A percentile compares a stretch with the other conserved stretches of the same genome.
phyloP scores from a whole-genome alignment of 352 stramenopile species.

The Globisporangium lucens region DNA sequence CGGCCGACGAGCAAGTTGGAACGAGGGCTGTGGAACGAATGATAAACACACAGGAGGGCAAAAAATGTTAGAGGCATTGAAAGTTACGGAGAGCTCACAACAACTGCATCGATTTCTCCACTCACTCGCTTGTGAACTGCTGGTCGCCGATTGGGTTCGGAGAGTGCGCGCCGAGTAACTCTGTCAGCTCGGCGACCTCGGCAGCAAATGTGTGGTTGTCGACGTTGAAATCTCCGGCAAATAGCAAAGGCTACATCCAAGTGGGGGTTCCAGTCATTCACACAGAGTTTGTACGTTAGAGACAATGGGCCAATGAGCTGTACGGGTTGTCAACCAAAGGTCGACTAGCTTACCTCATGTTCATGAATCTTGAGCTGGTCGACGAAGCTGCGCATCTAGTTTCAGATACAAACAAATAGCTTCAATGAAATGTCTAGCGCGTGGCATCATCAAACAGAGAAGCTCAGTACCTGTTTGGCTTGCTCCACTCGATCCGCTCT shows the following conservation, averaged over 20 bases:
- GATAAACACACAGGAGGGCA: neutral
- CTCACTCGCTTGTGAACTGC: constrained; percentile 80
- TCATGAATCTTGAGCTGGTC: constrained; percentile 56
- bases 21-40: constrained; percentile 39
- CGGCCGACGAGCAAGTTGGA: constrained; percentile 78
- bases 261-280: constrained; percentile 5
- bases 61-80: too few species aligned
- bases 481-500: constrained; percentile 59
- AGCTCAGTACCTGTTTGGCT: constrained; percentile 48
- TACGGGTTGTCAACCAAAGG: too few species aligned
- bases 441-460: neutral
- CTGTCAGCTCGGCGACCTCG: constrained; percentile 64
- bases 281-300: neutral
- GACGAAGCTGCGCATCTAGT: constrained; percentile 61
- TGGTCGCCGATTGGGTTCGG: constrained; percentile 52
- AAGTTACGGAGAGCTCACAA: too few species aligned
- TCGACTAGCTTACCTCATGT: constrained; percentile 45
- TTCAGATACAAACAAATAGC: neutral
- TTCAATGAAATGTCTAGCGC: neutral
- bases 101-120: neutral
- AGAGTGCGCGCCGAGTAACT: constrained; percentile 45
- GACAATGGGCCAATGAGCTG: neutral
- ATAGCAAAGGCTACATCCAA: constrained; percentile 53
- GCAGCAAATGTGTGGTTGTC: constrained; percentile 73
- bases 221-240: constrained; percentile 84